phyloP scores from a whole-genome alignment of 2,329 filamentous ascomycete species.

The Pseudogymnoascus sp. region DNA sequence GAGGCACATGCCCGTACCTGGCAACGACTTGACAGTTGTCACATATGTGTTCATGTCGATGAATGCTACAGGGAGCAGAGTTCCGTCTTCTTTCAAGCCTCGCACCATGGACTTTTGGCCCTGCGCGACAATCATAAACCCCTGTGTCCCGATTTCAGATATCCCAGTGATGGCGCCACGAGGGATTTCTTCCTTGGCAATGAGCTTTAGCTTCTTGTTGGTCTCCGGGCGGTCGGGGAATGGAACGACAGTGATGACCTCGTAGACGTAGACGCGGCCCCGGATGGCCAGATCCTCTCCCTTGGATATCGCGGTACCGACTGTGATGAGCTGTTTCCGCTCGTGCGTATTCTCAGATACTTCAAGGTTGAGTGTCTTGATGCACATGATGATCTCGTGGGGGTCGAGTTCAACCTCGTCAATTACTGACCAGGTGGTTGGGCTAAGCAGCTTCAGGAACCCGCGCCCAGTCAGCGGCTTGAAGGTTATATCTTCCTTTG shows the following conservation, averaged over 20 bases:
- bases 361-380: slow-evolving; percentile 79
- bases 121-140: slow-evolving; percentile 81
- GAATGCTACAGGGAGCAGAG: slow-evolving; percentile 86
- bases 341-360: slow-evolving; percentile 87
- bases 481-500: slow-evolving; percentile 56
- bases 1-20: slow-evolving; percentile 75
- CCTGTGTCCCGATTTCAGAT: slow-evolving; percentile 77
- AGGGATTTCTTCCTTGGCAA: slow-evolving; percentile 84
- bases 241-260: slow-evolving; percentile 85
- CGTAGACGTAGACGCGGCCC: slow-evolving; percentile 82
- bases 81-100: slow-evolving; percentile 90
- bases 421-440: slow-evolving; percentile 69
- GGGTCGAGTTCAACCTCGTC: slow-evolving; percentile 67
- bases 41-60: slow-evolving; percentile 97
- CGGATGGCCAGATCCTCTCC: slow-evolving; percentile 86
- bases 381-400: slow-evolving; percentile 70
- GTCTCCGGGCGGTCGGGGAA: slow-evolving; percentile 81
- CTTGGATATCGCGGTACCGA: slow-evolving; percentile 78
- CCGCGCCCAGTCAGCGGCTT: slow-evolving; percentile 66
- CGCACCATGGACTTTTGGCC: slow-evolving; percentile 97
- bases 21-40: slow-evolving; percentile 74
- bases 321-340: slow-evolving; percentile 70
- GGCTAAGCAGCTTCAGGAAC: slow-evolving; percentile 70
- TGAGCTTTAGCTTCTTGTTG: slow-evolving; percentile 73
- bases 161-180: slow-evolving; percentile 86